Evolutionary conservation across 371 early-diverging fungal genomes (phyloP), one percentile per base, ranked within the genome.

Genomic region (Syncephalastrum sp.): DNA sequence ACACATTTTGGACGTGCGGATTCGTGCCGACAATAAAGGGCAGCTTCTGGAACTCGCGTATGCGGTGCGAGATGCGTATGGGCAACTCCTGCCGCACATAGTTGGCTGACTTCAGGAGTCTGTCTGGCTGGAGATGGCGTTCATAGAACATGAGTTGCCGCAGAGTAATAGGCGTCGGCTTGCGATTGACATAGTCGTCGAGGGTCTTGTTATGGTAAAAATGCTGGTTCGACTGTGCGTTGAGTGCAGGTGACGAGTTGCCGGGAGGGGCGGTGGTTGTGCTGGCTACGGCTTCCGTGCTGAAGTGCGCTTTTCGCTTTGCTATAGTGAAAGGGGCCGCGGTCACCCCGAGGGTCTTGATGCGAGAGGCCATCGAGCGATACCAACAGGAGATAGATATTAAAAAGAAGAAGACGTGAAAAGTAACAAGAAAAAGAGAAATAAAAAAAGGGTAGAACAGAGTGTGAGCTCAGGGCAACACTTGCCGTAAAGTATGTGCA

Each of bases 21-120:
- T 93, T 91, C 23, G 87, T 87, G 4, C 91, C 93, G 12, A 89
- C 84, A 38, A 92, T 89, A 65, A 88, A 94, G 0, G 94, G 93
- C 19, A 94, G 75, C 25, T 81, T 81, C 62, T 86, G 89, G 57
- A 90, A 89, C 59, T 89, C 91, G 47, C 87, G 79, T 47, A 94
- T 91, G 38, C 95, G 82, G 63, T 93, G 91, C 1, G 95, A 91
- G 47, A 94, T 78, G 14, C 95, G 81, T n/a, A 94, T 89, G 0
- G 93, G 86, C 10, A 94, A 76, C 65, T 95, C 93, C 14, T 75
- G 66, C 17, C 91, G 77, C 25, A 92, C 87, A 68, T 91, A 92
- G 73, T 94, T 94, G 29, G 93, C 93, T 33, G 85, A 83, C 27
- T 81, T 79, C 0, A 94, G 50, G 8, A 94, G 76, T 63, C 90